Base-by-base conservation (phyloP, 225 moss, liverwort and hornwort species). In the Marchantia polymorpha region DNA sequence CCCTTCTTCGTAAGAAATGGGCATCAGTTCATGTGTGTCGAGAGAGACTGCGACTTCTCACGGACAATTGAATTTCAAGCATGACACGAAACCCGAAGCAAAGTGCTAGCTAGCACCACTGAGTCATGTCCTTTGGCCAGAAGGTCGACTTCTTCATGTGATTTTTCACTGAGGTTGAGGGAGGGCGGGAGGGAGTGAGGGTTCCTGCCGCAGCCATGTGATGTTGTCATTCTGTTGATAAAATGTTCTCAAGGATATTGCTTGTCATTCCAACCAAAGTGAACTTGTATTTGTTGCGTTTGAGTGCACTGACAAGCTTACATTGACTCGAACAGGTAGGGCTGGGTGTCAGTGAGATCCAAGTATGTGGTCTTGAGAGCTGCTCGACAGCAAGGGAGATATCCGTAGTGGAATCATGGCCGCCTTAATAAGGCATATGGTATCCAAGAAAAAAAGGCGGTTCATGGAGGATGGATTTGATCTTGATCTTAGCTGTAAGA, bases 401-500 rank as follows among this genome's bases (percentile, higher is more conserved):
- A 0, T 59, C 11, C 8, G 10, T 59, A 31, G 39, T 17, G 75
- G 39, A 56, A 85, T 12, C 46, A 91, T 92, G 92, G 81, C 82
- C 76, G 75, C 81, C 63, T 12, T 88, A 52, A 81, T 91, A 56
- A 63, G 91, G 59, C 85, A 73, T 53, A 10, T 89, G 1, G 88
- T 91, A 26, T 91, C 89, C 0, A 90, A 89, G 56, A 85, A 86
- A 77, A 89, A 92, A 79, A 84, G 86, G 74, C 87, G 91, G 26
- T 91, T 87, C 49, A 83, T 71, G 20, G 84, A 86, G 64, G 85
- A 91, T 78, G 91, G 91, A 30, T 92, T 91, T 76, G 88, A 91
- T 82, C 84, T 92, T 67, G 92, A 92, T 81, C 90, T 91, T 68
- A 90, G 85, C 78, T 91, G 91, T 91, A 87, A 86, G 89, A 17